phyloP scores from a whole-genome alignment of 2,329 filamentous ascomycete genomes.

The Pseudophaeomoniella oleicola region DNA sequence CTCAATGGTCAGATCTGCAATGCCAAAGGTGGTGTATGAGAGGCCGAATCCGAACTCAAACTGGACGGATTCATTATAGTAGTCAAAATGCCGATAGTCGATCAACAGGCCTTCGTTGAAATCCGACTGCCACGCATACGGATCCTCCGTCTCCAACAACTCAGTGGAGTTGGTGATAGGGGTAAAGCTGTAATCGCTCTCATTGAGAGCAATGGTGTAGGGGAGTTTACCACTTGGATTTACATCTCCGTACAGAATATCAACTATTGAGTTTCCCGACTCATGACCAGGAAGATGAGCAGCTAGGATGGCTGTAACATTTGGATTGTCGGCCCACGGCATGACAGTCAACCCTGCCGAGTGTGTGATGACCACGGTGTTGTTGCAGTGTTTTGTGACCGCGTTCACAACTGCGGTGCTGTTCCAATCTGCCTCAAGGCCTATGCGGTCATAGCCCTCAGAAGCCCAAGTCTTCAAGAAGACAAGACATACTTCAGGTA shows the following conservation, averaged over 20 bases:
- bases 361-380: constrained; percentile 51
- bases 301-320: constrained; percentile 50
- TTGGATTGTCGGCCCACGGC: constrained; percentile 45
- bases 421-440: not conserved
- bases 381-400: constrained; percentile 44
- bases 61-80: constrained; percentile 17
- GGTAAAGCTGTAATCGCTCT: constrained; percentile 39
- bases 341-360: constrained; percentile 49
- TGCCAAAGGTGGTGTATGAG: constrained; percentile 15
- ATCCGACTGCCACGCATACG: constrained; percentile 22
- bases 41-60: constrained; percentile 25
- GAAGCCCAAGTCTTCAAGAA: not conserved
- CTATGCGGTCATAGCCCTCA: not conserved
- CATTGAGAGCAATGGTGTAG: constrained; percentile 39
- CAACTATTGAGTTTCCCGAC: constrained; percentile 39
- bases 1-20: constrained; percentile 5
- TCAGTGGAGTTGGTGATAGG: constrained; percentile 11
- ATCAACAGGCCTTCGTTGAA: constrained; percentile 38
- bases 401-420: constrained; percentile 26
- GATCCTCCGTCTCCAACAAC: not conserved
- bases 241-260: constrained; percentile 42
- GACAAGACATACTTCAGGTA: not conserved
- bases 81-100: constrained; percentile 40
- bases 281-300: constrained; percentile 53
- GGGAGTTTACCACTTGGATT: constrained; percentile 45